Evolutionary conservation across 1,284 basidiomycete genomes (phyloP), one percentile per base, ranked within the genome.

Genomic region (Cutaneotrichosporon sp.): DNA sequence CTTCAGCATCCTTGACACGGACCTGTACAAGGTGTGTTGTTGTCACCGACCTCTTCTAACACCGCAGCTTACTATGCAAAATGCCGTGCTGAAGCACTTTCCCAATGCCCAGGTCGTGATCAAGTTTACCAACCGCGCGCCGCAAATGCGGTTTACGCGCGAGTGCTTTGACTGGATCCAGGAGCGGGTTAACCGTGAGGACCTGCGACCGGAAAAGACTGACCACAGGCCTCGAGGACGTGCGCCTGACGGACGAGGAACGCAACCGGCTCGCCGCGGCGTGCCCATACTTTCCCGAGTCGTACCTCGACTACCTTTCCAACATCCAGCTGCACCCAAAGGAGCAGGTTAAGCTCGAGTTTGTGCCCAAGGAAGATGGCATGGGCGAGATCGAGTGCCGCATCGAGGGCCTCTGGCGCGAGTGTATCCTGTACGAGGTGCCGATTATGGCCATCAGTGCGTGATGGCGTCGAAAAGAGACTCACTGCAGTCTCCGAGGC

Each of bases 381-480:
- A 73, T 74, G 51, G 94, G 94, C 1, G 75, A 80, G 52, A 78
- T 97, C 36, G 82, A 86, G 49, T 84, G 97, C 55, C 80, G 82
- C 53, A 83, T 85, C 10, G 68, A 70, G 26, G 94, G 94, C 0
- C 80, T 80, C 4, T 99, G 96, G 94, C 77, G 77, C 1, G 90
- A 97, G 60, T 84, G 88, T 8, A 97, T 98, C 55, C 76, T 97
- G 17, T 99, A 96, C 84, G 94, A 98, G 75, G 91, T 97, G 0
- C 92, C 90, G 2, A 78, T 97, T 43, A 91, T 97, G 89, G 84
- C 90, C 9, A 86, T 85, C 62, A 77, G 88, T 74, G 84, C 90
- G 76, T 81, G 26, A 7, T 26, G 13, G 35, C 14, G 20, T 17
- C 5, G 21, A 39, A 30, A 30, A 10, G 7, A 30, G 10, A 10